A percentile compares a stretch with the other conserved stretches of the same genome.
Evolutionary conservation across 306 rosid genomes (phyloP).

Genomic region (Carpinus fangiana): DNA sequence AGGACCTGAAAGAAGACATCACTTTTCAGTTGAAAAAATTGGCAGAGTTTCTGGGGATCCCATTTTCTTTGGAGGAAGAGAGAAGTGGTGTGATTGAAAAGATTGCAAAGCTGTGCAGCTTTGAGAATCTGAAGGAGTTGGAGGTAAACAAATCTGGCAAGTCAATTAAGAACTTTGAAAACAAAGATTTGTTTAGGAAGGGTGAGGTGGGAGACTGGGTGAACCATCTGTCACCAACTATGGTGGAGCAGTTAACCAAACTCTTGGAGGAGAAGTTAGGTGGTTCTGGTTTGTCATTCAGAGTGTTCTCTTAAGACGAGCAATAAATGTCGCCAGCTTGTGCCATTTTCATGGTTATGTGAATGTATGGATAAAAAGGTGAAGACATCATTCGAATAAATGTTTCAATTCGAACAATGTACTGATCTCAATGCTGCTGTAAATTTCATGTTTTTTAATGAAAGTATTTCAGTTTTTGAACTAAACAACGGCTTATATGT

Average conservation of each 20-base stretch:
- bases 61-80: conserved; percentile 49
- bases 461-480: background rate
- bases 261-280: conserved; percentile 41
- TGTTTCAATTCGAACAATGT: no score
- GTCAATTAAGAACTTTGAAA: conserved; percentile 36
- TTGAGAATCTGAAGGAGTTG: conserved; percentile 46
- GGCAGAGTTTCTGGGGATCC: conserved; percentile 42
- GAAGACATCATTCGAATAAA: background rate
- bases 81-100: conserved; percentile 35
- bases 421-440: no score
- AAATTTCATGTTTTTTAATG: no score
- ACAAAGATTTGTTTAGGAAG: conserved; percentile 47
- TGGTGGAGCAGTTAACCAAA: conserved; percentile 47
- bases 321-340: no score
- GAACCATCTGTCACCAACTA: conserved; percentile 46
- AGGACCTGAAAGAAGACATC: conserved; percentile 45
- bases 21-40: conserved; percentile 32
- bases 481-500: no score
- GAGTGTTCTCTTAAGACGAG: background rate
- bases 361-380: background rate
- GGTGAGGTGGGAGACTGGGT: conserved; percentile 64
- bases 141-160: conserved; percentile 43
- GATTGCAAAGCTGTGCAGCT: conserved; percentile 46
- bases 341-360: background rate
- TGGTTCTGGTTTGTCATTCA: conserved; percentile 40